Evolutionary conservation across 2,329 filamentous ascomycete species (phyloP).

Genomic region (Ophiocordyceps sinensis): DNA sequence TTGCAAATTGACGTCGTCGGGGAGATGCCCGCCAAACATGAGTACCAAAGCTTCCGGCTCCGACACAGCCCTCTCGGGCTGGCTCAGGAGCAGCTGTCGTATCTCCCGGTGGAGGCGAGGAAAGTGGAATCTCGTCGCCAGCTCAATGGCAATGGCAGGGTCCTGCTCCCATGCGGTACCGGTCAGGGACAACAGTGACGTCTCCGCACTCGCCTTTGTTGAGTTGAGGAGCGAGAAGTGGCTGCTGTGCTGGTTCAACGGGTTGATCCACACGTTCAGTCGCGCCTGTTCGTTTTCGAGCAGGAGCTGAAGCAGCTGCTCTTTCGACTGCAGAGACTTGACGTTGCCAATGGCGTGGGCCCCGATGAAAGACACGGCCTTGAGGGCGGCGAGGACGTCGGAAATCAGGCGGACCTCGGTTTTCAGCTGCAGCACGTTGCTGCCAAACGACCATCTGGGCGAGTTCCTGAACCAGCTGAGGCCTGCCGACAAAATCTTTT

Average conservation of each 20-base stretch:
- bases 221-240: slow-evolving; percentile 24
- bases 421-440: slow-evolving; percentile 84
- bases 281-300: slow-evolving; percentile 75
- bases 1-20: slow-evolving; percentile 62
- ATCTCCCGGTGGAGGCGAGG: slow-evolving; percentile 60
- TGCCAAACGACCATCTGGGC: slow-evolving; percentile 88
- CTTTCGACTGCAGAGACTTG: slow-evolving; percentile 60
- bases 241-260: slow-evolving; percentile 44
- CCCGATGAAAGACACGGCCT: slow-evolving; percentile 47
- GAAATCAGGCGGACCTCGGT: slow-evolving; percentile 73
- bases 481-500: slow-evolving; percentile 73
- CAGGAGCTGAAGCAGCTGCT: slow-evolving; percentile 67
- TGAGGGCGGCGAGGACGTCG: slow-evolving; percentile 57
- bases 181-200: slow-evolving; percentile 48
- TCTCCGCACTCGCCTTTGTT: slow-evolving; percentile 23
- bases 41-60: slow-evolving; percentile 75
- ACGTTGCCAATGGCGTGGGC: slow-evolving; percentile 35
- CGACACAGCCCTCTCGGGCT: slow-evolving; percentile 66
- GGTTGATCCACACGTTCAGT: slow-evolving; percentile 79
- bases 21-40: slow-evolving; percentile 62
- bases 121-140: slow-evolving; percentile 66
- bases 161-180: slow-evolving; percentile 78
- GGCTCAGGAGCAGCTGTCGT: slow-evolving; percentile 64
- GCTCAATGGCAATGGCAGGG: slow-evolving; percentile 74
- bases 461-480: slow-evolving; percentile 77